These are phyloP conservation scores for Amphirosellinia nigrospora DNA, from an alignment of 495 filamentous ascomycete genomes.

Conservation along the genomic window DNA sequence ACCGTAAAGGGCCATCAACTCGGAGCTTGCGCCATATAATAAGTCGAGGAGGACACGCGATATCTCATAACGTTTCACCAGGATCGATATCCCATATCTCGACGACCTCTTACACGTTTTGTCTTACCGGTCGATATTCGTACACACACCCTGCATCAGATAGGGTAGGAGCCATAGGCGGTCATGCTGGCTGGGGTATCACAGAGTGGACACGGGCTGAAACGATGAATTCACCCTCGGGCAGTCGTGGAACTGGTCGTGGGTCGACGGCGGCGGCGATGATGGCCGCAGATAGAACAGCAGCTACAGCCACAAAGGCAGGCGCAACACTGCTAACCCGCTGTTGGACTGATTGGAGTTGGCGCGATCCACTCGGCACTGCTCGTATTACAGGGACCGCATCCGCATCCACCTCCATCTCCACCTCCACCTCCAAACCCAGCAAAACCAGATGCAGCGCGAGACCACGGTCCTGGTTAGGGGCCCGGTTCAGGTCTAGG, in stretches of 20 bases:
- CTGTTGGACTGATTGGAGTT: constrained; percentile 1
- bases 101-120: background rate
- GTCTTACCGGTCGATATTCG: background rate
- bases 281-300: background rate
- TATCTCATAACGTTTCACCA: background rate
- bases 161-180: background rate
- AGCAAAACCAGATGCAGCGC: background rate
- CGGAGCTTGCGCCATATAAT: background rate
- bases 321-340: background rate
- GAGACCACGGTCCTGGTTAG: background rate
- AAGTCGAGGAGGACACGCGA: constrained; percentile 1
- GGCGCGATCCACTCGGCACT: constrained; percentile 11
- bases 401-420: background rate
- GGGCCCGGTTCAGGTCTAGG: background rate
- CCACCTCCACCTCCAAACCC: background rate
- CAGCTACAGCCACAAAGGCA: constrained; percentile 1
- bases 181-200: constrained; percentile 9
- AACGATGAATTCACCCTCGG: constrained; percentile 8
- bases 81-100: background rate
- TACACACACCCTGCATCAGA: background rate
- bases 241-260: constrained; percentile 7
- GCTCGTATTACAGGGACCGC: constrained; percentile 18
- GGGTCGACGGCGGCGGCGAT: background rate
- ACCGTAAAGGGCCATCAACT: background rate
- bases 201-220: constrained; percentile 17